Conservation (phyloP, 257 asterid genomes). For the Asclepias syriaca region DNA sequence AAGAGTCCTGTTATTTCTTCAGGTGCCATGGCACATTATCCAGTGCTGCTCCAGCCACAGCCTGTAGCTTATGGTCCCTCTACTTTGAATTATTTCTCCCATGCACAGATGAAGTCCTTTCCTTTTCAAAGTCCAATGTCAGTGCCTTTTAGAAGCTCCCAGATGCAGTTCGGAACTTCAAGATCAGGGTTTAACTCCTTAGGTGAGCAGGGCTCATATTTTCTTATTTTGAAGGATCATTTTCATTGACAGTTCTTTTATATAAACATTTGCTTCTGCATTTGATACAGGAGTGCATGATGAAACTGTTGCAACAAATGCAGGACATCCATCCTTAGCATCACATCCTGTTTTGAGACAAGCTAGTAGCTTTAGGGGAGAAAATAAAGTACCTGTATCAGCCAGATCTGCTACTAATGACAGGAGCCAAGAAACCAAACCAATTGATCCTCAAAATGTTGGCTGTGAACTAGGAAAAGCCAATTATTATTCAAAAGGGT, state of each 20-base stretch:
- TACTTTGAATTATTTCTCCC: conserved; percentile 44
- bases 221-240: conserved; percentile 7
- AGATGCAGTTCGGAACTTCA: conserved; percentile 7
- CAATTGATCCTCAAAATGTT: conserved; percentile 8
- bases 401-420: conserved; percentile 11
- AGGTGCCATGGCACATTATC: conserved; percentile 49
- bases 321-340: conserved; percentile 8
- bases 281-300: conserved; percentile 12
- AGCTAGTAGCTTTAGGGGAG: neutral
- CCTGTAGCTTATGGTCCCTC: conserved; percentile 52
- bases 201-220: conserved; percentile 19
- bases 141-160: conserved; percentile 39
- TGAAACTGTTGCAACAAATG: conserved; percentile 15
- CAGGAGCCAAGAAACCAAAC: conserved; percentile 6
- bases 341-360: neutral
- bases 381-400: conserved; percentile 11
- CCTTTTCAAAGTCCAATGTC: conserved; percentile 49
- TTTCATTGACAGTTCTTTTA: neutral
- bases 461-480: conserved; percentile 13
- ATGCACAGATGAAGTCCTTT: conserved; percentile 30
- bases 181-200: conserved; percentile 13
- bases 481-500: conserved; percentile 8
- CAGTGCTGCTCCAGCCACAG: conserved; percentile 56
- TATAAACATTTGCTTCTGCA: conserved; percentile 1
- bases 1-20: conserved; percentile 25